A percentile compares a stretch with the other conserved stretches of the same genome.
Evolutionary conservation across 345 rosid species (phyloP).

Genomic region (Euphorbia tirucalli): DNA sequence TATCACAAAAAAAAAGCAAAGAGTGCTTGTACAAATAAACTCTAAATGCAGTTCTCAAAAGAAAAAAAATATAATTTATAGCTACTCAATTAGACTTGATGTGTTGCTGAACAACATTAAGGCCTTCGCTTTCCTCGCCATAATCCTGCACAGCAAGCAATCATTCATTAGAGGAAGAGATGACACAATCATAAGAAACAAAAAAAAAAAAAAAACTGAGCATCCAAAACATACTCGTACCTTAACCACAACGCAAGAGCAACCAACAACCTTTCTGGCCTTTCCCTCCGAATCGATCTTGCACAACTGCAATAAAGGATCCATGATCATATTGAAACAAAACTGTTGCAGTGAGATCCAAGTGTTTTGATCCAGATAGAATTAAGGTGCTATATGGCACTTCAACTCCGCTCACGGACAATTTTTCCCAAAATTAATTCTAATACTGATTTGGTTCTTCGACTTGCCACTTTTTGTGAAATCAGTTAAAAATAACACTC

Average conservation of each 20-base stretch:
- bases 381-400: no score
- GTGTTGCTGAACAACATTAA: conserved; percentile 46
- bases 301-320: conserved; percentile 51
- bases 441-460: no score
- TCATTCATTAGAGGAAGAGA: neutral
- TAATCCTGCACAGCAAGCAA: conserved; percentile 43
- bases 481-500: neutral
- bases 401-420: no score
- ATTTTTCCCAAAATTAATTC: no score
- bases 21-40: neutral
- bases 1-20: neutral
- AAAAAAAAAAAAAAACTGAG: no score
- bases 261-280: conserved; percentile 86
- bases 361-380: no score
- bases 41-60: neutral
- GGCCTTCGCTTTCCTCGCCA: conserved; percentile 59
- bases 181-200: neutral
- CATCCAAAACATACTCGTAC: conserved; percentile 23
- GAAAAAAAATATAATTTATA: neutral
- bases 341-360: no score
- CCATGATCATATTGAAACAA: neutral
- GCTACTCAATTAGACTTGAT: conserved; percentile 43
- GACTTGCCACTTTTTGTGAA: neutral
- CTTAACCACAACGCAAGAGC: conserved; percentile 86
- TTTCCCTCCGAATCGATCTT: conserved; percentile 90